Conservation (phyloP, 805 yeast genomes). For the Candida patagonica region DNA sequence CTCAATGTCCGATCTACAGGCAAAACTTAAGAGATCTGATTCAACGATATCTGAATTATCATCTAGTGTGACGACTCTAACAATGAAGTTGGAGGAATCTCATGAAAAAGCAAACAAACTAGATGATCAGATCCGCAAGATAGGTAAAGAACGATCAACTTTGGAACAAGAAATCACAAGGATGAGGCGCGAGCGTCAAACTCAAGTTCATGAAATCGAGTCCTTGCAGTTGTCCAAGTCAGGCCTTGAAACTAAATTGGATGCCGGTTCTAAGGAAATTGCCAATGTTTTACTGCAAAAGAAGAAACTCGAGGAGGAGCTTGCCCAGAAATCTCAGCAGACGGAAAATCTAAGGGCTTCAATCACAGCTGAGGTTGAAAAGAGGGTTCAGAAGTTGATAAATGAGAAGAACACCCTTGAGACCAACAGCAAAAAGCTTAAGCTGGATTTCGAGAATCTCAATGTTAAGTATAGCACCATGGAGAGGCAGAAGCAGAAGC, state of each 20-base stretch:
- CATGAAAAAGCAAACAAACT: conserved; percentile 2
- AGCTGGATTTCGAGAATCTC: conserved; percentile 17
- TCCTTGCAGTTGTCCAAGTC: conserved; percentile 14
- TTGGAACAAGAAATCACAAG: conserved; percentile 13
- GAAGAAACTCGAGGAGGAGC: conserved; percentile 14
- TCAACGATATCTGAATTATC: conserved; percentile 13
- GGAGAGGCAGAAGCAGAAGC: conserved; percentile 13
- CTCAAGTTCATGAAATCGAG: conserved; percentile 14
- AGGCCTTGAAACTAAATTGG: conserved; percentile 14
- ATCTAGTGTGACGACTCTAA: conserved; percentile 6
- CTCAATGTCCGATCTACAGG: conserved; percentile 13
- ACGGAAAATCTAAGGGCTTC: conserved; percentile 17
- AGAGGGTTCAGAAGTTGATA: conserved; percentile 32
- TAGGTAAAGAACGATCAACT: conserved; percentile 5
- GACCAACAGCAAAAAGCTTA: conserved; percentile 24
- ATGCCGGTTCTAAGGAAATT: conserved; percentile 8
- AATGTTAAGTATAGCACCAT: conserved; percentile 10
- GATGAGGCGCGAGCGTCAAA: conserved; percentile 16
- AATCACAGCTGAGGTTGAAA: conserved; percentile 11
- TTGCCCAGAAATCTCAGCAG: conserved; percentile 15
- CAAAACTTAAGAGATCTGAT: conserved; percentile 15
- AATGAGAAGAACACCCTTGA: conserved; percentile 39
- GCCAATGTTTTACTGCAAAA: conserved; percentile 10
- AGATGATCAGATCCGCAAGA: conserved; percentile 5
- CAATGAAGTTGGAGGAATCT: conserved; percentile 8